These are phyloP conservation scores for Phylloporus sp. DNA, from an alignment of 768 basidiomycete species.

Conservation along the genomic window DNA sequence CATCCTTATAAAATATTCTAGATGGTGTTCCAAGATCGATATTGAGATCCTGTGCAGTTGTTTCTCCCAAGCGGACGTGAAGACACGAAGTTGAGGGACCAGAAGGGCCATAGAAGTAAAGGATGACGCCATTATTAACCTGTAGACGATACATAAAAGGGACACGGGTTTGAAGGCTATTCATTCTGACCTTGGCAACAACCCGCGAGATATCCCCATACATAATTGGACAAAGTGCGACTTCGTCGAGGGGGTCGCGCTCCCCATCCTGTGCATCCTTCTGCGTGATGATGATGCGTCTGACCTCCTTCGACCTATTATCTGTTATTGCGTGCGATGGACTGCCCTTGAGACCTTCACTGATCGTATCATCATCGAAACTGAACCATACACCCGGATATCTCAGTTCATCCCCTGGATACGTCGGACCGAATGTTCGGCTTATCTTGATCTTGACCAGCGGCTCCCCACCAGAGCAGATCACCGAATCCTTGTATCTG, in stretches of 20 bases:
- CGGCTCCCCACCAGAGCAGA: conserved; percentile 60
- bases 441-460: conserved; percentile 64
- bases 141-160: conserved; percentile 23
- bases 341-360: conserved; percentile 50
- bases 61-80: conserved; percentile 64
- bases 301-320: conserved; percentile 72
- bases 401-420: conserved; percentile 68
- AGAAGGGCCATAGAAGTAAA: conserved; percentile 62
- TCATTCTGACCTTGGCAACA: conserved; percentile 54
- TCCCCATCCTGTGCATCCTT: conserved; percentile 53
- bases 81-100: conserved; percentile 39
- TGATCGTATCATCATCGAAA: conserved; percentile 70
- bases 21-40: conserved; percentile 78
- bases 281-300: conserved; percentile 69
- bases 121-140: conserved; percentile 70
- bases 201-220: conserved; percentile 65
- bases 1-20: conserved; percentile 81
- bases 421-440: conserved; percentile 79
- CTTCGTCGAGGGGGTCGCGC: conserved; percentile 72
- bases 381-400: conserved; percentile 85
- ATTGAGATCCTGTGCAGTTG: conserved; percentile 77
- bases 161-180: neutral
- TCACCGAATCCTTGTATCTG: conserved; percentile 59
- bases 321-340: conserved; percentile 37
- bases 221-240: conserved; percentile 62